Evolutionary conservation across 2,329 filamentous ascomycete genomes (phyloP), one percentile per base, ranked within the genome.

Genomic region (Cordyceps cicadae): DNA sequence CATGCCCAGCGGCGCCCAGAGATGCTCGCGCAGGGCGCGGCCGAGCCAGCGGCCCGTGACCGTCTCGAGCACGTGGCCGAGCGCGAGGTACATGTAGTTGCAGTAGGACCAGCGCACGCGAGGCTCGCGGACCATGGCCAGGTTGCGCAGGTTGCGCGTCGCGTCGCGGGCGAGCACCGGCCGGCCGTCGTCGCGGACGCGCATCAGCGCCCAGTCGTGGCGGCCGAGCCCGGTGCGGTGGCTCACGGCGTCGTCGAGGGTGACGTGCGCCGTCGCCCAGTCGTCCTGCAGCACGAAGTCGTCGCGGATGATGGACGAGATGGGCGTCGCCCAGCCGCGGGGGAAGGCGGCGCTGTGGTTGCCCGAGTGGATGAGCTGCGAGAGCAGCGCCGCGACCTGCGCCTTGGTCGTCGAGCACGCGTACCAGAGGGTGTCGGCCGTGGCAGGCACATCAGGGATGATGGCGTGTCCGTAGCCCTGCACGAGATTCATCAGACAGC

Each of bases 231-330:
- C 81, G 0, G 76, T 80, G 5, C 81, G 74, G 65, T 85, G 82
- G 51, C 75, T 75, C 0, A 82, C 71, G 3, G 80, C 76, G 60
- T 85, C 82, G 59, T 84, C 79, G 5, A 85, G 67, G 0, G 80
- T 85, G 45, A 82, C 67, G 62, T 79, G 75, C 24, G 71, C 67
- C 1, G 79, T 84, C 11, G 75, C 74, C 66, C 74, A 77, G 0
- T 73, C 70, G 54, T 79, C 76, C 14, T 72, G 64, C 11, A 83
- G 70, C 1, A 81, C 75, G 62, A 84, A 84, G 55, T 84, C 81
- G 1, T 79, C 77, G 1, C 74, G 74, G 5, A 84, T 72, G 1
- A 84, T 67, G 17, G 69, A 69, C 1, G 73, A 75, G 32, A 85
- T 75, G 3, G 74, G 74, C 0, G 79, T 79, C 2, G 71, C 67